phyloP scores from a whole-genome alignment of 768 basidiomycete species.

The Lanmaoa rubissima region DNA sequence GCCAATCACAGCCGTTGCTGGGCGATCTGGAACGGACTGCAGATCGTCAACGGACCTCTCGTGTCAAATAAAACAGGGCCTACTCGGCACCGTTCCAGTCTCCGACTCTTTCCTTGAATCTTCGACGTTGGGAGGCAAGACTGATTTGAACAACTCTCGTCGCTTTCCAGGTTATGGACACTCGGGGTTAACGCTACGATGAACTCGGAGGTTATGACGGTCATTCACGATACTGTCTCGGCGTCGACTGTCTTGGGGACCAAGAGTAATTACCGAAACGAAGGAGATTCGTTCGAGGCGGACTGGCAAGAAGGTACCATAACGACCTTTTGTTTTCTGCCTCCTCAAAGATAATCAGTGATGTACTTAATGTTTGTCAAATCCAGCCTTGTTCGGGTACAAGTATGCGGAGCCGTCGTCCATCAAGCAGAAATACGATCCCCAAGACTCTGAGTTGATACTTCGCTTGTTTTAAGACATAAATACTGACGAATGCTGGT shows the following conservation, averaged over 20 bases:
- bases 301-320: slow-evolving; percentile 19
- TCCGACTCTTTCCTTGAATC: background rate
- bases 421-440: slow-evolving; percentile 26
- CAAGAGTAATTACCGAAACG: slow-evolving; percentile 24
- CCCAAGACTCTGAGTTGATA: slow-evolving; percentile 14
- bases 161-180: slow-evolving; percentile 15
- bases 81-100: background rate
- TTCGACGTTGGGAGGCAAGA: background rate
- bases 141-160: background rate
- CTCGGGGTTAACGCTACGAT: background rate
- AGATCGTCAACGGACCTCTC: slow-evolving; percentile 3
- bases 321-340: background rate
- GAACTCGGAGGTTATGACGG: background rate
- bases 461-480: background rate
- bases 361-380: background rate
- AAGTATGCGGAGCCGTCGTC: slow-evolving; percentile 15
- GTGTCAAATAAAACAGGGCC: background rate
- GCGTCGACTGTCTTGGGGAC: slow-evolving; percentile 18
- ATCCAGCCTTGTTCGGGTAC: slow-evolving; percentile 21
- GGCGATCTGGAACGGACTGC: slow-evolving; percentile 21
- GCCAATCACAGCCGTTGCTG: slow-evolving; percentile 12
- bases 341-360: too few relatives aligned
- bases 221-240: slow-evolving; percentile 7
- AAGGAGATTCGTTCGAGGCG: slow-evolving; percentile 17
- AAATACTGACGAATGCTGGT: background rate